Conservation (phyloP, 2,329 filamentous ascomycete genomes). For the Penicillium sclerotigenum region DNA sequence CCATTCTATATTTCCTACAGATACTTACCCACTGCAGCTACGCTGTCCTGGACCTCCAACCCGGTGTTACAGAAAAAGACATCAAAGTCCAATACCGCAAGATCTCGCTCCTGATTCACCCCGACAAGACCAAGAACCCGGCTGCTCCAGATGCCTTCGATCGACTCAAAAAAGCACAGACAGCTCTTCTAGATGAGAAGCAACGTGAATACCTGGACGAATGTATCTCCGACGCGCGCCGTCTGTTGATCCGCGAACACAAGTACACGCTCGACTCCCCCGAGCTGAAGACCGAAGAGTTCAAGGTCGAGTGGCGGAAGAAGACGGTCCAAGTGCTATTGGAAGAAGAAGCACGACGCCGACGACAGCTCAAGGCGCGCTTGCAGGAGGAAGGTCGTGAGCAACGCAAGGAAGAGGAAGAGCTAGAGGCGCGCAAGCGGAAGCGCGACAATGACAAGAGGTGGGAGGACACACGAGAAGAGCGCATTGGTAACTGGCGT, state of each 20-base stretch:
- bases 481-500: constrained; percentile 90
- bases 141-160: constrained; percentile 93
- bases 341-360: constrained; percentile 82
- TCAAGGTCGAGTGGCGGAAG: constrained; percentile 80
- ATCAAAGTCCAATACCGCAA: constrained; percentile 94
- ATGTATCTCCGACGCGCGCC: constrained; percentile 90
- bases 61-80: constrained; percentile 90
- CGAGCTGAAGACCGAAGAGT: constrained; percentile 76
- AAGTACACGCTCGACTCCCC: constrained; percentile 88
- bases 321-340: constrained; percentile 88
- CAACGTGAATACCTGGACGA: constrained; percentile 83
- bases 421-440: constrained; percentile 73
- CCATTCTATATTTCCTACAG: not conserved
- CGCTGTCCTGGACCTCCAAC: constrained; percentile 90
- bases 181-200: constrained; percentile 90
- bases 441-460: constrained; percentile 91
- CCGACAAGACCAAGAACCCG: constrained; percentile 93
- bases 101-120: constrained; percentile 98
- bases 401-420: constrained; percentile 80
- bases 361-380: constrained; percentile 84
- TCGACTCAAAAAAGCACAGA: constrained; percentile 90
- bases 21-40: constrained; percentile 55
- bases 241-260: constrained; percentile 88
- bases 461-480: constrained; percentile 90
- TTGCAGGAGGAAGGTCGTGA: constrained; percentile 95